Evolutionary conservation across 2,329 filamentous ascomycete genomes (phyloP).

Genomic region (Hawksworthiomyces lignivorus): DNA sequence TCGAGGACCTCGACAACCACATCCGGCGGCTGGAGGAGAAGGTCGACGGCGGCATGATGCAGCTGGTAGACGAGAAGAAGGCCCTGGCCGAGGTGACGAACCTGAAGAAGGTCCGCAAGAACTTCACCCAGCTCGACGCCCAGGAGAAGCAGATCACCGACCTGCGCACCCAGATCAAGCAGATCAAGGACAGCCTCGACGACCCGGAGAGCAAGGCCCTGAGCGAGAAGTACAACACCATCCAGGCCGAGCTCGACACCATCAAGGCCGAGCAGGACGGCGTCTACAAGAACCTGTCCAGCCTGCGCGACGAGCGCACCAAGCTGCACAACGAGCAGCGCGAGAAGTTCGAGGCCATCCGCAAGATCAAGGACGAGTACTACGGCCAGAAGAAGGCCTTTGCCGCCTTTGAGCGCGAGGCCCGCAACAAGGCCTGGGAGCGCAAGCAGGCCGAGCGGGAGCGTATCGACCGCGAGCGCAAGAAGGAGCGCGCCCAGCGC

Average conservation of each 20-base stretch:
- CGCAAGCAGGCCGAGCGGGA: slow-evolving; percentile 75
- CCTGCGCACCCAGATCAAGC: slow-evolving; percentile 77
- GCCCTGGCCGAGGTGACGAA: slow-evolving; percentile 73
- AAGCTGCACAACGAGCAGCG: slow-evolving; percentile 81
- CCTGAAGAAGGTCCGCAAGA: slow-evolving; percentile 84
- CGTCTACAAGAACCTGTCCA: slow-evolving; percentile 79
- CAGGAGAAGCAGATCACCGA: slow-evolving; percentile 85
- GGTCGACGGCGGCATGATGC: slow-evolving; percentile 85
- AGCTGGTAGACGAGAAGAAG: slow-evolving; percentile 96
- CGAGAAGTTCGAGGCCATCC: slow-evolving; percentile 73
- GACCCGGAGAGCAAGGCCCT: slow-evolving; percentile 86
- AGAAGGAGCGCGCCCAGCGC: slow-evolving; percentile 67
- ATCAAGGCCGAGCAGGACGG: slow-evolving; percentile 91
- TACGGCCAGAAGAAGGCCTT: slow-evolving; percentile 76
- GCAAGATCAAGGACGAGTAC: slow-evolving; percentile 84
- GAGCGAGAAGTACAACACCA: slow-evolving; percentile 74
- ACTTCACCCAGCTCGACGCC: slow-evolving; percentile 76
- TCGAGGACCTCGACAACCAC: slow-evolving; percentile 79
- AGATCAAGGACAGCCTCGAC: slow-evolving; percentile 81
- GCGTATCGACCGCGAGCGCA: slow-evolving; percentile 60
- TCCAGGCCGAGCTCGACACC: slow-evolving; percentile 79
- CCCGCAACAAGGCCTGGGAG: slow-evolving; percentile 67
- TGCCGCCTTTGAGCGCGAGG: slow-evolving; percentile 75
- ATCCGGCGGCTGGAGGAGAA: slow-evolving; percentile 75
- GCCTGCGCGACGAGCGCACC: slow-evolving; percentile 76